Conservation (phyloP, 345 rosid species). For the Hypericum androsaemum region DNA sequence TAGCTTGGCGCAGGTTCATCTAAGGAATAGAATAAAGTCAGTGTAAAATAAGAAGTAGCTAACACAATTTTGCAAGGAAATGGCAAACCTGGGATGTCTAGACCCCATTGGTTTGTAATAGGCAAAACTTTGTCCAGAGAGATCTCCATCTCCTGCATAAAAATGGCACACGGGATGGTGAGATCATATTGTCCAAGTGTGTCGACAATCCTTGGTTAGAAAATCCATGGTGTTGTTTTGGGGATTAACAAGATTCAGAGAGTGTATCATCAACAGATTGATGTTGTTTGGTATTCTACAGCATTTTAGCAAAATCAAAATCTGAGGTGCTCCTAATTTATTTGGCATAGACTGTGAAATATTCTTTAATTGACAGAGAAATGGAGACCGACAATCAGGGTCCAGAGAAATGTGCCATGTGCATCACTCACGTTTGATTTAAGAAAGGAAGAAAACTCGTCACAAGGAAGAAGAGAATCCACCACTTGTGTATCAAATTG, state of each 20-base stretch:
- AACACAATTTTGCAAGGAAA: conserved; percentile 9
- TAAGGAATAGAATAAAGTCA: conserved; percentile 17
- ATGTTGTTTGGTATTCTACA: too few species aligned
- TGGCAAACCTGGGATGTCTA: conserved; percentile 60
- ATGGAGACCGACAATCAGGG: not conserved
- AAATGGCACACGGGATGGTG: not conserved
- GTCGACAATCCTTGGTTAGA: too few species aligned
- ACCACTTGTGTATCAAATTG: conserved; percentile 51
- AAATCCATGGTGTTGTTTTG: too few species aligned
- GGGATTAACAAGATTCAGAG: too few species aligned
- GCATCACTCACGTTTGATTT: conserved; percentile 54
- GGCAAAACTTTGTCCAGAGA: conserved; percentile 48
- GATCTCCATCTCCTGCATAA: conserved; percentile 49
- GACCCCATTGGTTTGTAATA: conserved; percentile 40
- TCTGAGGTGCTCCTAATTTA: too few species aligned
- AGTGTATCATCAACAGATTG: too few species aligned
- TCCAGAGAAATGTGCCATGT: not conserved
- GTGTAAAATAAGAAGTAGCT: conserved; percentile 4
- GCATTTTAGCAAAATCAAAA: too few species aligned
- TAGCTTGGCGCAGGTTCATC: conserved; percentile 43
- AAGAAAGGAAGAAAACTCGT: conserved; percentile 56
- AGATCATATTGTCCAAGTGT: too few species aligned
- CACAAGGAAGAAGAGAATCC: conserved; percentile 44
- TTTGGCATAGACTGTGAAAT: too few species aligned
- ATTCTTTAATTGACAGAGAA: too few species aligned